A percentile compares a stretch with the other conserved stretches of the same genome.
phyloP scores from a whole-genome alignment of 2,329 filamentous ascomycete genomes.

The Arthrocladium fulminans region DNA sequence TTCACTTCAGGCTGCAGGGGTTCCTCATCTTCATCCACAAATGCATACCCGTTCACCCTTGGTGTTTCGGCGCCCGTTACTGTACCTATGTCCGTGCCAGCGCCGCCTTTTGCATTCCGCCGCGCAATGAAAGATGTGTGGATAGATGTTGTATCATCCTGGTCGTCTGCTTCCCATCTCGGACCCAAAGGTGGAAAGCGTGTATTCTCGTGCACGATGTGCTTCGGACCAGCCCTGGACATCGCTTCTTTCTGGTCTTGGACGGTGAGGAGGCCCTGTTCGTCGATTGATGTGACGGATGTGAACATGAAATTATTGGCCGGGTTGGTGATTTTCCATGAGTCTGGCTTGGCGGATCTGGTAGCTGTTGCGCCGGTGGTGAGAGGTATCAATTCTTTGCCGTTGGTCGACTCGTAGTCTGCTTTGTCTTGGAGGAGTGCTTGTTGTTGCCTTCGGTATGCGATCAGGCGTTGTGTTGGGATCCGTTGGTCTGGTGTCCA shows the following conservation, averaged over 20 bases:
- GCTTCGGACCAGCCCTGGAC: slow-evolving; percentile 67
- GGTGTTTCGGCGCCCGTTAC: slow-evolving; percentile 67
- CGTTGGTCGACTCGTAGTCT: slow-evolving; percentile 50
- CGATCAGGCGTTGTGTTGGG: slow-evolving; percentile 52
- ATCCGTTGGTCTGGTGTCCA: slow-evolving; percentile 76
- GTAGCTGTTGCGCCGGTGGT: slow-evolving; percentile 53
- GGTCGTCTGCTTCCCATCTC: slow-evolving; percentile 28
- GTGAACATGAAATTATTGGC: slow-evolving; percentile 82
- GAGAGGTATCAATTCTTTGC: slow-evolving; percentile 50
- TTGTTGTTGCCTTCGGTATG: slow-evolving; percentile 46
- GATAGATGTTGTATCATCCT: slow-evolving; percentile 70
- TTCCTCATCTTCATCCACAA: slow-evolving; percentile 67
- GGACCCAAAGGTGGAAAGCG: slow-evolving; percentile 50
- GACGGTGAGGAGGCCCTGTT: slow-evolving; percentile 49
- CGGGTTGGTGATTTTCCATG: slow-evolving; percentile 60
- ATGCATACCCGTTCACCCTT: slow-evolving; percentile 84
- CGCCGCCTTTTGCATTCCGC: slow-evolving; percentile 56
- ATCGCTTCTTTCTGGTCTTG: slow-evolving; percentile 59
- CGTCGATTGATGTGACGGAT: slow-evolving; percentile 35
- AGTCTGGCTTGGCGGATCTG: slow-evolving; percentile 66
- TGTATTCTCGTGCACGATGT: slow-evolving; percentile 75
- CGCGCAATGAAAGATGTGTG: slow-evolving; percentile 51
- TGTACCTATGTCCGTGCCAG: slow-evolving; percentile 27
- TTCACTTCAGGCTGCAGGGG: slow-evolving; percentile 30
- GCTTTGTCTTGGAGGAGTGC: slow-evolving; percentile 58